Evolutionary conservation across 2,329 filamentous ascomycete species (phyloP), one percentile per base, ranked within the genome.

Genomic region (Neofusicoccum cordaticola): DNA sequence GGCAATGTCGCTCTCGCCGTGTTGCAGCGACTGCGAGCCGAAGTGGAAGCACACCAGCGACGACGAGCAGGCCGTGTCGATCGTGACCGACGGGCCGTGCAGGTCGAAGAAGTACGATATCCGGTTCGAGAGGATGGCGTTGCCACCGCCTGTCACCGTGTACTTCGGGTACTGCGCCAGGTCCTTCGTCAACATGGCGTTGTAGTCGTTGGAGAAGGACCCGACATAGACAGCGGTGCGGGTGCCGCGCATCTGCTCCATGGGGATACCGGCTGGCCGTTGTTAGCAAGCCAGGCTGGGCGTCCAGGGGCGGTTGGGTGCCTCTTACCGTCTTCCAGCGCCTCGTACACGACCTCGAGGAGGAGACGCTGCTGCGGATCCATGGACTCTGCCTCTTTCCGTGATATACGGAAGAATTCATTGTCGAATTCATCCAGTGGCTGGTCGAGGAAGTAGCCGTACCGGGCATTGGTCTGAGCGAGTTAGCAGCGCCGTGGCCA

Each of bases 31-130:
- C 39, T 73, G 71, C 57, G 71, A 72, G 4, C 71, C 74, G 13
- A 66, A 63, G 47, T 76, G 71, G 2, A 75, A 27, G 0, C 71
- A 71, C 2, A 71, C 68, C 34, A 75, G 57, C 19, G 65, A 68
- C 4, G 69, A 71, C 8, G 73, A 74, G 47, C 74, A 76, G 2
- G 73, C 74, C 6, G 74, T 75, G 42, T 76, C 73, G 1, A 76
- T 51, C 0, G 72, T 73, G 12, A 72, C 67, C 22, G 68, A 71
- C 1, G 74, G 73, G 1, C 74, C 74, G 15, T 70, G 65, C 0
- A 71, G 58, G 50, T 75, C 71, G 53, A 74, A 75, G 52, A 73
- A 72, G 56, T 72, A 71, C 0, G 67, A 70, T 12, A 76, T 70
- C 1, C 72, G 68, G 58, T 74, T 74, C 0, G 73, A 69, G 48